These are phyloP conservation scores for Fusarium kyushuense DNA, from an alignment of 2,329 filamentous ascomycete genomes.

Conservation along the genomic window DNA sequence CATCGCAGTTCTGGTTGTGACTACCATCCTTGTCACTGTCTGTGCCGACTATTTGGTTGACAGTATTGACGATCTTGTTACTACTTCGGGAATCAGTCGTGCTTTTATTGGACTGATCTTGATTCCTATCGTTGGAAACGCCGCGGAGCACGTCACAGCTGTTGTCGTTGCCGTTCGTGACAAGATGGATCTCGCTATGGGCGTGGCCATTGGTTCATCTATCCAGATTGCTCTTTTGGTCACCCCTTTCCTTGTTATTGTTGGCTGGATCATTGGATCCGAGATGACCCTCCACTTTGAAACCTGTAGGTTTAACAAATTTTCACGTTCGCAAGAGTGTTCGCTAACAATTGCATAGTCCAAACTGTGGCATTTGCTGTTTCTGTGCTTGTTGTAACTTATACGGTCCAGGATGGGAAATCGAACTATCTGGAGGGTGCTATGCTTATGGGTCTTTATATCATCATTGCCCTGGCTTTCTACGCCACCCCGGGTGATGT, in stretches of 20 bases:
- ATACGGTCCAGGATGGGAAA: constrained; percentile 82
- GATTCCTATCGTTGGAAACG: constrained; percentile 84
- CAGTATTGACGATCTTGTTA: constrained; percentile 79
- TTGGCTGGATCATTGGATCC: constrained; percentile 80
- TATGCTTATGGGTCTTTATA: constrained; percentile 69
- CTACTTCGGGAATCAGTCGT: constrained; percentile 78
- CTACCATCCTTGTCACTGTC: constrained; percentile 77
- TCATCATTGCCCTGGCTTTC: constrained; percentile 72
- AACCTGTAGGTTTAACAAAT: constrained; percentile 56
- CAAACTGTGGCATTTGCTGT: constrained; percentile 83
- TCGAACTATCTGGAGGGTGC: constrained; percentile 87
- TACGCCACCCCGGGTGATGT: constrained; percentile 65
- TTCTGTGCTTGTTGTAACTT: constrained; percentile 80
- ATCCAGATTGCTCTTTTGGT: constrained; percentile 87
- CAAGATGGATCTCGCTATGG: constrained; percentile 80
- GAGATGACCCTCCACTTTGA: constrained; percentile 86
- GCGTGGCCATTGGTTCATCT: constrained; percentile 83
- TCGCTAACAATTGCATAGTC: constrained; percentile 56
- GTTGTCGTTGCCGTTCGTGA: constrained; percentile 82
- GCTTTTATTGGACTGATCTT: constrained; percentile 85
- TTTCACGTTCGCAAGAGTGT: neutral
- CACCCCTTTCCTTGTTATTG: constrained; percentile 81
- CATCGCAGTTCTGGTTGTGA: constrained; percentile 72
- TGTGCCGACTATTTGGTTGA: constrained; percentile 83
- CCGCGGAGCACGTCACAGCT: constrained; percentile 84